Evolutionary conservation across 805 yeast genomes (phyloP).

Genomic region (Metschnikowia baotianmanensis): DNA sequence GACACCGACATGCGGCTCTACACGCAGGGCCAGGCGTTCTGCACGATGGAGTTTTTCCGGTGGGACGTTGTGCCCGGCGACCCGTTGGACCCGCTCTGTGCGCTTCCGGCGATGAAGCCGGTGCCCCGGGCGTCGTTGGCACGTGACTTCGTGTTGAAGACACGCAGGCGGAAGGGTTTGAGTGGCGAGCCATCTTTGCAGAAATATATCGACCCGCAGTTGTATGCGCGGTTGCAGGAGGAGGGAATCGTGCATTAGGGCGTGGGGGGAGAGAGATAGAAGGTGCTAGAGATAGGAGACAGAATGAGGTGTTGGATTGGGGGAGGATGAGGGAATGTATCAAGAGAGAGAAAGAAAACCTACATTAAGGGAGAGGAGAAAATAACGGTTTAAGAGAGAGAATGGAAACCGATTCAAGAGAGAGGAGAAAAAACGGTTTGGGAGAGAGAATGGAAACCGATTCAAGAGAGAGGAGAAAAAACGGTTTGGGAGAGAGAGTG

Average conservation of each 20-base stretch:
- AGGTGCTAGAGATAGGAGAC: background rate
- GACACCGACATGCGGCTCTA: slow-evolving; percentile 80
- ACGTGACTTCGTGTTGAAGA: slow-evolving; percentile 85
- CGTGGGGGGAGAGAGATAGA: background rate
- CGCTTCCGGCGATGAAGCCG: slow-evolving; percentile 69
- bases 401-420: too few relatives aligned
- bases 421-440: too few relatives aligned
- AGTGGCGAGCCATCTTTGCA: slow-evolving; percentile 59
- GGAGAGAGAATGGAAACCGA: too few relatives aligned
- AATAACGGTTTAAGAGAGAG: too few relatives aligned
- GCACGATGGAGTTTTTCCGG: slow-evolving; percentile 59
- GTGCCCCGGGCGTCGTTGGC: slow-evolving; percentile 71
- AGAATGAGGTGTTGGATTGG: background rate
- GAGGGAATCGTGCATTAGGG: slow-evolving; percentile 34
- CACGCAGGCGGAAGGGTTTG: slow-evolving; percentile 84
- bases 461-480: too few relatives aligned
- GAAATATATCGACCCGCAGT: slow-evolving; percentile 63
- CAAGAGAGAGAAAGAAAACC: too few relatives aligned
- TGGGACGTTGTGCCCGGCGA: slow-evolving; percentile 91
- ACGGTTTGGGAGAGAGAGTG: too few relatives aligned
- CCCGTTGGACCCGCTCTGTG: slow-evolving; percentile 69
- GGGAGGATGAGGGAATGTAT: too few relatives aligned
- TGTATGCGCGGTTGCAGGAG: slow-evolving; percentile 52
- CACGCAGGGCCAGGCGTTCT: slow-evolving; percentile 76
- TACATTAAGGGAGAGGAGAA: too few relatives aligned